Conservation (phyloP, 306 rosid species). For the Comarum palustre region DNA sequence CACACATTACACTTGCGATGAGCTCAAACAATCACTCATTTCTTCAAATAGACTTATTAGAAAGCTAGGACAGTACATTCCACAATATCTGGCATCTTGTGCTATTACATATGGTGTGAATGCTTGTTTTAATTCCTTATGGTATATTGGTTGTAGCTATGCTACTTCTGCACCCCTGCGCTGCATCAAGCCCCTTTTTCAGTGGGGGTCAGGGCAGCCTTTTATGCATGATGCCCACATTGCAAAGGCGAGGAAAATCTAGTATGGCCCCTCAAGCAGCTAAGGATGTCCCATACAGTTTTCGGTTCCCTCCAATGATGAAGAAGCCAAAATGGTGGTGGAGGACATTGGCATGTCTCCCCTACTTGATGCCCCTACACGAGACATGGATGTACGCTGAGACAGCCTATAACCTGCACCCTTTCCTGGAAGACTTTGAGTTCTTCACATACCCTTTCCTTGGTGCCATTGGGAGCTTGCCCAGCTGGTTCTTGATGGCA, state of each 20-base stretch:
- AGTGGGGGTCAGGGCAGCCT: slow-evolving; percentile 55
- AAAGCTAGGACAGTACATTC: not conserved
- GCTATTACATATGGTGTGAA: slow-evolving; percentile 1
- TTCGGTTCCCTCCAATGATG: slow-evolving; percentile 85
- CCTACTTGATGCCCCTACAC: slow-evolving; percentile 91
- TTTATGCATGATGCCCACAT: slow-evolving; percentile 43
- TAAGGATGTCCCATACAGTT: slow-evolving; percentile 73
- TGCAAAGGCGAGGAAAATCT: slow-evolving; percentile 37
- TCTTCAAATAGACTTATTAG: not conserved
- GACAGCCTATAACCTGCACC: slow-evolving; percentile 85
- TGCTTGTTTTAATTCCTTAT: not conserved
- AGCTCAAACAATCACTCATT: not conserved
- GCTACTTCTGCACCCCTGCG: slow-evolving; percentile 45
- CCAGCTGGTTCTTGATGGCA: slow-evolving; percentile 94
- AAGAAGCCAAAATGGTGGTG: slow-evolving; percentile 94
- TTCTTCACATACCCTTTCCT: slow-evolving; percentile 81
- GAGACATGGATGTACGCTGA: slow-evolving; percentile 98
- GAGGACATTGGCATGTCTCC: slow-evolving; percentile 87
- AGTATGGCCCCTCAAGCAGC: slow-evolving; percentile 53
- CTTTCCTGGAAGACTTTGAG: slow-evolving; percentile 58
- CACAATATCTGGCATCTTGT: not conserved
- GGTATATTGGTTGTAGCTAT: slow-evolving; percentile 32
- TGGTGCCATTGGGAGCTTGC: slow-evolving; percentile 62
- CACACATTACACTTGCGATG: not conserved
- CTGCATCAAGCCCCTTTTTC: slow-evolving; percentile 48